Evolutionary conservation across 176 grass and related monocot genomes (phyloP), one percentile per base, ranked within the genome.

Genomic region (Saccharum spontaneum): DNA sequence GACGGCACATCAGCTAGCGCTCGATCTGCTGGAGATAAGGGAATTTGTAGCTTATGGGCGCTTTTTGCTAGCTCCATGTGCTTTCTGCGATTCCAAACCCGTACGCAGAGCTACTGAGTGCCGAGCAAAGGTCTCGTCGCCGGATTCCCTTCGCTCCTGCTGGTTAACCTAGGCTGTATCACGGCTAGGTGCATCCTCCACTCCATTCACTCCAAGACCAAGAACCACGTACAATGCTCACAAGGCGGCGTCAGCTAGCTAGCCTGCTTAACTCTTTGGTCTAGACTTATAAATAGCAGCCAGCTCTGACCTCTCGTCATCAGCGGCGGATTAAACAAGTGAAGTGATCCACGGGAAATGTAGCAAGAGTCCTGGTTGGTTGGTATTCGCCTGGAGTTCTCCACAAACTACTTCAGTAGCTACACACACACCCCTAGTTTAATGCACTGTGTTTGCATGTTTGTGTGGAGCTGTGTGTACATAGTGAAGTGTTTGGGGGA

Each of bases 201-300:
- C 70, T 82, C 67, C 86, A 82, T 79, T 24, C 33, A 33, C 10
- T 75, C 3, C 81, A 45, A 65, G 52, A 43, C 40, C 52, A n/a
- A 79, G 15, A 49, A 54, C 75, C 65, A 62, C 13, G 67, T 82
- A 26, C 70, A 73, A 14, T 79, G 22, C 57, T 61, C 57, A 6
- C 15, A 52, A 52, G 49, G 49, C 49, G 49, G 40, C 81, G 8
- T 16, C 52, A 31, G 39, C 40, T n/a, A 46, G 38, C 40, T 55
- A 55, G 6, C 50, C 20, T 2, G 50, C 37, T 41, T n/a, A 41
- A 40, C 75, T 63, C 57, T 34, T 15, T n/a, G 37, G 44, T 79
- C 11, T 68, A 49, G 22, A 75, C 87, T 71, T 92, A 95, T 92
- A 95, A 90, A 92, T 92, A 88, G 90, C 81, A 38, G 57, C 11